A percentile compares a stretch with the other conserved stretches of the same genome.
Conservation (phyloP, 176 grass and related monocot species). For the Chrysopogon serrulatus region DNA sequence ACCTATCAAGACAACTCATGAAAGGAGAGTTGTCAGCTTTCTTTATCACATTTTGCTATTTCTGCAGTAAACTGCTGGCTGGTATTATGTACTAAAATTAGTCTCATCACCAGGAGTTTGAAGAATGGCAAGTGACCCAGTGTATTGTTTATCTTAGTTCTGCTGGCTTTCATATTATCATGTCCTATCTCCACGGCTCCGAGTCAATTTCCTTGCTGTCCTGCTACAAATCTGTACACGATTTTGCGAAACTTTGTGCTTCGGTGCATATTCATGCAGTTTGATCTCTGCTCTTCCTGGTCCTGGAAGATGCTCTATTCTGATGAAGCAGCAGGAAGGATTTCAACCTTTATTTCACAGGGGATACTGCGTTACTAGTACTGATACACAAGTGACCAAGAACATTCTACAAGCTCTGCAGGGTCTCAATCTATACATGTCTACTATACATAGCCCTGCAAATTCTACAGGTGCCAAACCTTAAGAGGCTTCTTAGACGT, state of each 20-base stretch:
- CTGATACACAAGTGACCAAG: background rate
- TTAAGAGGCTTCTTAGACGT: background rate
- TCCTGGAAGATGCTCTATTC: background rate
- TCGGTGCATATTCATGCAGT: background rate
- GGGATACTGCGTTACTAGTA: background rate
- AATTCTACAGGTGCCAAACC: background rate
- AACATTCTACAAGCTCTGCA: conserved; percentile 15
- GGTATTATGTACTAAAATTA: conserved; percentile 36
- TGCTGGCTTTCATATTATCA: conserved; percentile 9
- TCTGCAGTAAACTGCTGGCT: conserved; percentile 30
- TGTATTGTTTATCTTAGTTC: conserved; percentile 16
- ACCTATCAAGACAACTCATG: background rate
- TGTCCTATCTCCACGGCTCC: background rate
- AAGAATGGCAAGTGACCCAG: conserved; percentile 1
- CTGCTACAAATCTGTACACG: background rate
- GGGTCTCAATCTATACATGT: background rate
- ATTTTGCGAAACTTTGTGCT: background rate
- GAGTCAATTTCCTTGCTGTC: background rate
- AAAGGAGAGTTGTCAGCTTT: background rate
- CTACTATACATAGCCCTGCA: background rate
- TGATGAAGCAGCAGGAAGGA: background rate
- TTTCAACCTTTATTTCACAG: conserved; percentile 19
- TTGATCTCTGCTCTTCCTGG: background rate
- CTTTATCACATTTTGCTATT: conserved; percentile 28
- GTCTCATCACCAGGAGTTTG: conserved; percentile 23